Evolutionary conservation across 306 rosid species (phyloP), one percentile per base, ranked within the genome.

Genomic region (Begonia loranthoides): DNA sequence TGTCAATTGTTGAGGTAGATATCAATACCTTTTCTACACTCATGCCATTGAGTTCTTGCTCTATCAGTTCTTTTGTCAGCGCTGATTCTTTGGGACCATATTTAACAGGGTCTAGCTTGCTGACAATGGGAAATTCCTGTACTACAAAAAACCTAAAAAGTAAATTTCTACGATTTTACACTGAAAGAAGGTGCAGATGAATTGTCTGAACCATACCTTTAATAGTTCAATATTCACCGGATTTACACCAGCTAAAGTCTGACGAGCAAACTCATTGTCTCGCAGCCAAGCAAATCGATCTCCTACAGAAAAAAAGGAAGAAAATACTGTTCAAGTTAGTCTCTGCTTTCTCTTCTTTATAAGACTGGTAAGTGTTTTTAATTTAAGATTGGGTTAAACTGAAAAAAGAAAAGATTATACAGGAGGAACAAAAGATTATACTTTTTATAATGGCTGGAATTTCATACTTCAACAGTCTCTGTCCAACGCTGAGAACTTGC

Each of bases 251-350:
- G 95, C 97, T 63, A 90, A 70, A 58, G 85, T 9, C 62, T 90
- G 97, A 45, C 95, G 76, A 4, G 95, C 87, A 76, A 90, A 90
- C 67, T 90, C 95, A n/a, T 80, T 72, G 63, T 90, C 95, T 21
- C 94, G 57, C 78, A 85, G 65, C 95, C 95, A 90, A 66, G 81
- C 55, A 74, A 90, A 90, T 70, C 75, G 80, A 65, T 90, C 97
- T 55, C 78, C 95, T 85, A 70, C 52, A 59, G 49, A 40, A 9
- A 8, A 13, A 57, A 56, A 45, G 41, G 61, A 60, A 17, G 40
- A 50, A 38, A 55, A 54, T 17, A 49, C 1, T 49, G 21, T 13
- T 60, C 36, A 28, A 1, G 5, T 28, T 28, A 28, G 3, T 28
- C 0, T 28, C 36, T 4, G 4, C 8, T 28, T 28, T 28, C 36